Evolutionary conservation across 306 rosid genomes (phyloP), one percentile per base, ranked within the genome.

Genomic region (Prunus mume): DNA sequence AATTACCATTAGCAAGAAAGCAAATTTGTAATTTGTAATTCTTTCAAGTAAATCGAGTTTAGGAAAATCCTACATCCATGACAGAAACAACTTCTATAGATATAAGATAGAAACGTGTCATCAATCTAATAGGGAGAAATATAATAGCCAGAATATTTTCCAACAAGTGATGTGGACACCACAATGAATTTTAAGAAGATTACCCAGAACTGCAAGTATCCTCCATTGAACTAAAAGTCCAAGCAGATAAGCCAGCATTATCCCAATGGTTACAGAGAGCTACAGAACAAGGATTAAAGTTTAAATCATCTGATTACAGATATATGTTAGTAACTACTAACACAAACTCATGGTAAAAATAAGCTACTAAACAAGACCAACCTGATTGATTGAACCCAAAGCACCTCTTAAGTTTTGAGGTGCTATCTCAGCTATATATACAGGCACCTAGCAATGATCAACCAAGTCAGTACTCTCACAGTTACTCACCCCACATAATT

Each of bases 181-280:
- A 47, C 11, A n/a, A 75, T 20, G 30, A 84, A 38, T 60, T 19
- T 69, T 7, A 12, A 72, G 83, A 51, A 55, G 62, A 82, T 87
- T 89, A 95, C 99, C 99, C 83, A 95, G 72, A 74, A 92, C 88
- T 73, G 99, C 99, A 38, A 95, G 99, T 78, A 88, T 52, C 91
- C 99, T 90, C 99, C 99, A 95, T 9, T 83, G 74, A 82, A 92
- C 97, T 83, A 95, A 95, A 76, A 95, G 86, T 70, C 99, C 99
- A 41, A 95, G 90, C 85, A 92, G 76, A 87, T 92, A 95, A 81
- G 97, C 96, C 84, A 95, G 83, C 97, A 95, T 70, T 77, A 92
- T 95, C 80, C 97, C 99, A 74, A 86, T 69, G 67, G 99, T 95
- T 83, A 95, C 96, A 66, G 99, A 87, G 63, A 92, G 99, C 99